A percentile compares a stretch with the other conserved stretches of the same genome.
Conservation (phyloP, 2,329 filamentous ascomycete species). For the Aureobasidium sp. region DNA sequence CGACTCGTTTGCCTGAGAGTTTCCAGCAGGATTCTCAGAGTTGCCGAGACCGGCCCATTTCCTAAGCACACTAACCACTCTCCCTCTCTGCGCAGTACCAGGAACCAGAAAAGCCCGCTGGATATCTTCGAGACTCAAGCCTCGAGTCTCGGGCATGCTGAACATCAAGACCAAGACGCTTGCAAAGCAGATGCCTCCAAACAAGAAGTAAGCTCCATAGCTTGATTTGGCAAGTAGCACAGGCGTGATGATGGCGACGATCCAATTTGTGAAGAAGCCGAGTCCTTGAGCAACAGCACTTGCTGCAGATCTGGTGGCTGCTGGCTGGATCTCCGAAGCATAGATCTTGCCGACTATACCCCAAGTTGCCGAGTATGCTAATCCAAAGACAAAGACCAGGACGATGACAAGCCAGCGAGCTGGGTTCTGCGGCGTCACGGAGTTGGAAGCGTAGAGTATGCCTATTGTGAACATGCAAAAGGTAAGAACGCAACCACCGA, state of each 20-base stretch:
- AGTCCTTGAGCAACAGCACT: slow-evolving; percentile 45
- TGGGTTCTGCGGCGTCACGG: slow-evolving; percentile 13
- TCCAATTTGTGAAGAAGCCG: slow-evolving; percentile 38
- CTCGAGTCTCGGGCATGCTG: slow-evolving; percentile 15
- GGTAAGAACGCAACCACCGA: slow-evolving; percentile 44
- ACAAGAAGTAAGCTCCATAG: slow-evolving; percentile 28
- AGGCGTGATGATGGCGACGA: slow-evolving; percentile 37
- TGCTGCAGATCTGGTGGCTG: slow-evolving; percentile 44
- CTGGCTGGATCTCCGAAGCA: slow-evolving; percentile 49
- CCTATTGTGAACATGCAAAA: slow-evolving; percentile 48
- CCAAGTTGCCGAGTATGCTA: slow-evolving; percentile 43
- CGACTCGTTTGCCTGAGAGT: not conserved
- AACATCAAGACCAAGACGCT: slow-evolving; percentile 13
- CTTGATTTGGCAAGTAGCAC: slow-evolving; percentile 40
- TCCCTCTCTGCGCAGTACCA: not conserved
- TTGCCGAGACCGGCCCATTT: not conserved
- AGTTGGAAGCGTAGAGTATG: slow-evolving; percentile 38
- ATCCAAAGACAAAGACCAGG: slow-evolving; percentile 40
- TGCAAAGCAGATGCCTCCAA: slow-evolving; percentile 20
- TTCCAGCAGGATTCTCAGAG: not conserved
- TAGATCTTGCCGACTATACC: slow-evolving; percentile 50
- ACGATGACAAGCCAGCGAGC: slow-evolving; percentile 44
- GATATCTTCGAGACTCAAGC: slow-evolving; percentile 13
- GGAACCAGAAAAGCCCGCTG: slow-evolving; percentile 10
- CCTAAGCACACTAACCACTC: not conserved